Percentiles rank a stretch among this genome's conserved stretches.
Conservation (phyloP, 768 basidiomycete species). For the Trametes punicea region DNA sequence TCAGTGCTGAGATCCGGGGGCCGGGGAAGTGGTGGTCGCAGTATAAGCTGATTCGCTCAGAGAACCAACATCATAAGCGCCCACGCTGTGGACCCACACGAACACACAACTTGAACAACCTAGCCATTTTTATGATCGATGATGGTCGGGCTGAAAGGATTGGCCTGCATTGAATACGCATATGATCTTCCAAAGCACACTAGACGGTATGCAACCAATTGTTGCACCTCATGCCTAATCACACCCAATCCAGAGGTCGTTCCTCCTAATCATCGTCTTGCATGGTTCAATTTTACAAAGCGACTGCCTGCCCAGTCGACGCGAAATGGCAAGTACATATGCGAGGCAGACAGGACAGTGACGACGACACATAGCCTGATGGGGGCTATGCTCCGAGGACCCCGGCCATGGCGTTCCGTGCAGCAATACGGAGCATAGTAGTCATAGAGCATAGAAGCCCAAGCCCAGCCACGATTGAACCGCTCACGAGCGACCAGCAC, state of each 20-base stretch:
- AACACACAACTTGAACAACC: neutral
- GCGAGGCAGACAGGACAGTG: slow-evolving; percentile 14
- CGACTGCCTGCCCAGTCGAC: slow-evolving; percentile 13
- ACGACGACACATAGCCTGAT: slow-evolving; percentile 13
- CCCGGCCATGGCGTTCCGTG: slow-evolving; percentile 9
- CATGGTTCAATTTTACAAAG: slow-evolving; percentile 18
- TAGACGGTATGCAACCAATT: no score
- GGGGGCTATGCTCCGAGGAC: slow-evolving; percentile 13
- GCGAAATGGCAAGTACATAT: slow-evolving; percentile 18
- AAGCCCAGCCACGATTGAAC: neutral
- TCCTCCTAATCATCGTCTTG: slow-evolving; percentile 4
- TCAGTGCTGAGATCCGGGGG: no score
- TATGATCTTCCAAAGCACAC: no score
- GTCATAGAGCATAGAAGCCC: slow-evolving; percentile 20
- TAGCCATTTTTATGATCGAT: no score
- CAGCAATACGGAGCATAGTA: slow-evolving; percentile 19
- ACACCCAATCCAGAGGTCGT: no score
- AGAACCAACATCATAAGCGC: no score
- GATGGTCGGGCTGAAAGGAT: no score
- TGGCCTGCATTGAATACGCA: no score
- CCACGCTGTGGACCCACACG: neutral
- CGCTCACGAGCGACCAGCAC: slow-evolving; percentile 54
- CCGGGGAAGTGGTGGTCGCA: no score
- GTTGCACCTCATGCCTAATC: no score
- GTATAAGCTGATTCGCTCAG: no score